phyloP scores from a whole-genome alignment of 805 yeast genomes.

The Starmerella roubikii region DNA sequence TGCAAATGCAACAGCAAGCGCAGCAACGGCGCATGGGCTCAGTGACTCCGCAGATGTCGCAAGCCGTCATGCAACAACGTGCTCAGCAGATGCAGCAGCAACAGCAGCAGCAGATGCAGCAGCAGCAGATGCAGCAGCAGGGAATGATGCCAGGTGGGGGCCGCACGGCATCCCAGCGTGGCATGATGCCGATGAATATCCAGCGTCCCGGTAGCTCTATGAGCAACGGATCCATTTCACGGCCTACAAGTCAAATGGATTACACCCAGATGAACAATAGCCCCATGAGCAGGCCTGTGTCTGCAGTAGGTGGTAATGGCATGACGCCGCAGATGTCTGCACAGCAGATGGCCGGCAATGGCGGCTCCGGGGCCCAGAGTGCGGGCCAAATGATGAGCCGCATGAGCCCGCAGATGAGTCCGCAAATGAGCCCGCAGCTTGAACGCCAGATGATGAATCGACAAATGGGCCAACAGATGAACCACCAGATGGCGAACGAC shows the following conservation, averaged over 20 bases:
- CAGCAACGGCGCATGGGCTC: neutral
- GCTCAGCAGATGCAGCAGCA: conserved; percentile 1
- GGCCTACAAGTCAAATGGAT: conserved; percentile 11
- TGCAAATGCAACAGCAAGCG: neutral
- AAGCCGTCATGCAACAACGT: too few species aligned
- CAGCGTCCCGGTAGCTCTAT: conserved; percentile 1
- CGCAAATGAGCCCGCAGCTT: neutral
- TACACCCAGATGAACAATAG: conserved; percentile 3
- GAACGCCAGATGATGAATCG: conserved; percentile 6
- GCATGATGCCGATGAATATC: conserved; percentile 1
- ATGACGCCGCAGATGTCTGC: too few species aligned
- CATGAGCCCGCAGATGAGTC: conserved; percentile 1
- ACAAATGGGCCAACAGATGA: neutral
- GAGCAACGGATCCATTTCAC: neutral
- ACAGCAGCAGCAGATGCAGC: conserved; percentile 2
- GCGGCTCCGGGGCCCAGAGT: neutral
- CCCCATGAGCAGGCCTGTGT: neutral
- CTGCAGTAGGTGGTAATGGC: neutral
- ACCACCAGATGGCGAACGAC: conserved; percentile 2
- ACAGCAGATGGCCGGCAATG: too few species aligned
- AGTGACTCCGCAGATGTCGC: too few species aligned
- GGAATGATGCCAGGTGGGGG: neutral
- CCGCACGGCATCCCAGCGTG: neutral
- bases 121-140: conserved; percentile 1
- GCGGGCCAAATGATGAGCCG: conserved; percentile 1